Percentiles rank a stretch among this genome's conserved stretches.
phyloP scores from a whole-genome alignment of 75 land plant species.

The Chamaecyparis obtusa region DNA sequence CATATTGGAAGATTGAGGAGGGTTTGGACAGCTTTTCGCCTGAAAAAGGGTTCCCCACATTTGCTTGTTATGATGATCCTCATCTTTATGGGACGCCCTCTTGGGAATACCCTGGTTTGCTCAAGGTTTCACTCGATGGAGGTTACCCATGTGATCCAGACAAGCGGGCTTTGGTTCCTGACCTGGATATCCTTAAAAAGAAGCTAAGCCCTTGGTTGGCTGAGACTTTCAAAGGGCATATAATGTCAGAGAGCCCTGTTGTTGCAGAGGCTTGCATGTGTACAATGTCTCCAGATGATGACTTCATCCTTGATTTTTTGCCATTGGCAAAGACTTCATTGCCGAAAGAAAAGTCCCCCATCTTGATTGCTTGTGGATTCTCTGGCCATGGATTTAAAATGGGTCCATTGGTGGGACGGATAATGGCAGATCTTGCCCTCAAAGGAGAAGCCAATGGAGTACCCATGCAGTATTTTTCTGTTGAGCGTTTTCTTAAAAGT shows the following conservation, averaged over 20 bases:
- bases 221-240: constrained; percentile 38
- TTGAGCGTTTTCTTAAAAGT: constrained; percentile 51
- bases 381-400: constrained; percentile 99
- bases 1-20: constrained; percentile 75
- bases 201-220: constrained; percentile 58
- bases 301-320: constrained; percentile 79
- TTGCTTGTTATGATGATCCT: constrained; percentile 63
- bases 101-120: constrained; percentile 78
- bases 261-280: constrained; percentile 78
- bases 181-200: constrained; percentile 14
- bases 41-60: constrained; percentile 64
- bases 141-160: constrained; percentile 82
- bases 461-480: constrained; percentile 54
- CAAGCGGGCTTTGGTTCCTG: constrained; percentile 39
- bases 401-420: constrained; percentile 79
- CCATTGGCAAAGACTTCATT: constrained; percentile 22
- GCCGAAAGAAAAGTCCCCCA: constrained; percentile 37
- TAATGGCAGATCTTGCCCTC: constrained; percentile 68
- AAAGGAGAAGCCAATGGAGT: constrained; percentile 49
- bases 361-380: constrained; percentile 76
- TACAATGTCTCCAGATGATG: constrained; percentile 93
- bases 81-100: constrained; percentile 85
- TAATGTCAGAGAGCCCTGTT: constrained; percentile 58
- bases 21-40: constrained; percentile 32
- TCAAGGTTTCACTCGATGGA: constrained; percentile 65